A percentile compares a stretch with the other conserved stretches of the same genome.
Evolutionary conservation across 352 stramenopile species (phyloP).

Genomic region (Phytophthora sp.): DNA sequence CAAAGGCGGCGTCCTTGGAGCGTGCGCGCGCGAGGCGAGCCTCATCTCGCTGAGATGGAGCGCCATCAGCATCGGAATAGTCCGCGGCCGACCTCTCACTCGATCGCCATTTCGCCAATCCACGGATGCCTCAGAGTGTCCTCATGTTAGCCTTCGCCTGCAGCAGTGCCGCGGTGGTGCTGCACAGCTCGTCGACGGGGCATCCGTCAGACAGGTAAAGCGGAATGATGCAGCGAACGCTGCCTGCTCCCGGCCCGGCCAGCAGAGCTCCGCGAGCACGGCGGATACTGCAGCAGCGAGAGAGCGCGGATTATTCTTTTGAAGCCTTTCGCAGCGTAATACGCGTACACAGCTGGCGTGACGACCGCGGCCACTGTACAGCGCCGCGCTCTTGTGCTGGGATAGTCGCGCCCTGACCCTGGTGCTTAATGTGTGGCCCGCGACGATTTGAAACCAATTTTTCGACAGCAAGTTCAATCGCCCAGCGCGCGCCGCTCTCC

Average conservation of each 20-base stretch:
- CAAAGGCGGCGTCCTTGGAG: not conserved
- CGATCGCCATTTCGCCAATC: not conserved
- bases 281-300: no score
- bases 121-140: no score
- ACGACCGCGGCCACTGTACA: not conserved
- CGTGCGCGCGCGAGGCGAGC: not conserved
- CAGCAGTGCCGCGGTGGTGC: no score
- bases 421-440: slow-evolving; percentile 6
- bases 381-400: slow-evolving; percentile 3
- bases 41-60: slow-evolving; percentile 14
- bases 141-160: no score
- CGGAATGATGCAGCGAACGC: no score
- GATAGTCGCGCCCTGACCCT: slow-evolving; percentile 5
- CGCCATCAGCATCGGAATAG: slow-evolving; percentile 12
- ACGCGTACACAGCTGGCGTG: not conserved
- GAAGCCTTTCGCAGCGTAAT: not conserved
- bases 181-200: no score
- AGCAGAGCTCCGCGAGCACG: no score
- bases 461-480: slow-evolving; percentile 12
- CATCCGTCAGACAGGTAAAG: slow-evolving; percentile 2
- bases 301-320: slow-evolving; percentile 3
- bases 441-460: no score
- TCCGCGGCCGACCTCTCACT: not conserved
- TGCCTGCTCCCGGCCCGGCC: no score
- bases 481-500: not conserved